Evolutionary conservation across 345 rosid species (phyloP).

Genomic region (Acer saccharum): DNA sequence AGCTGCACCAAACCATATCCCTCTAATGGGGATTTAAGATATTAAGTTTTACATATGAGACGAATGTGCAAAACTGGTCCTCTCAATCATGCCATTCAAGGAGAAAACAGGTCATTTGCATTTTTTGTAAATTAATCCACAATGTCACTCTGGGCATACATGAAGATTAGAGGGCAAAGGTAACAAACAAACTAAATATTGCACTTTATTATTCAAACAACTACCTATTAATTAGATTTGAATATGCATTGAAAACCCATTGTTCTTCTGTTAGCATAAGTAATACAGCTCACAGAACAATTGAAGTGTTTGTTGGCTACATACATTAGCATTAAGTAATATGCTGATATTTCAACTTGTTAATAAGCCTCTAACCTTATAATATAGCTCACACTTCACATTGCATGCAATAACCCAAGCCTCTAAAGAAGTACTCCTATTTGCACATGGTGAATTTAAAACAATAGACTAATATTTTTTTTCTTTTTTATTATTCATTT

Average conservation of each 20-base stretch:
- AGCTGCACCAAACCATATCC: background rate
- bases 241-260: background rate
- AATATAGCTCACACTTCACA: background rate
- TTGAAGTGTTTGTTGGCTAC: background rate
- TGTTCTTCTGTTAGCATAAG: background rate
- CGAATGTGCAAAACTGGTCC: background rate
- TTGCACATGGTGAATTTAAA: background rate
- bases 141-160: background rate
- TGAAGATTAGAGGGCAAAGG: background rate
- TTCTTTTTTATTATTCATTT: background rate
- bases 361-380: background rate
- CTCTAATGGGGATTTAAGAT: background rate
- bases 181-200: background rate
- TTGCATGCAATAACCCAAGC: background rate
- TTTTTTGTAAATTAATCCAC: background rate
- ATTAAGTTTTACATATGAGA: background rate
- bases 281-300: background rate
- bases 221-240: background rate
- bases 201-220: background rate
- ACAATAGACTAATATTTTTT: background rate
- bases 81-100: background rate
- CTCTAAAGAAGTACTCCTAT: background rate
- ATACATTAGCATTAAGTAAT: background rate
- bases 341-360: background rate
- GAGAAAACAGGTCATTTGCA: background rate